A percentile compares a stretch with the other conserved stretches of the same genome.
These are phyloP conservation scores for Cokeromyces recurvatus DNA, from an alignment of 371 early-diverging fungal genomes.

Conservation along the genomic window DNA sequence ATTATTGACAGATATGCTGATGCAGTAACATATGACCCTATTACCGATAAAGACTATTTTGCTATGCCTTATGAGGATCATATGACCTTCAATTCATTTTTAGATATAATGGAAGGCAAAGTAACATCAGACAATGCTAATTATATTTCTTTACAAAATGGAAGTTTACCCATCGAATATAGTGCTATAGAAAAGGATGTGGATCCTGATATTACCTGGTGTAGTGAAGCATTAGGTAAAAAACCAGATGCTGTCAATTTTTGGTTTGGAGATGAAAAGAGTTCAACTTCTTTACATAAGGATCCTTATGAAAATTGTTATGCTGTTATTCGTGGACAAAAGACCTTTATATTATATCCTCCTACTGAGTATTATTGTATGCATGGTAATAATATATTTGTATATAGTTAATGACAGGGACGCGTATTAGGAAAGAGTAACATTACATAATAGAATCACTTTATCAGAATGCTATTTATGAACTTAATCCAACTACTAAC, in stretches of 20 bases:
- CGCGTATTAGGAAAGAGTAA: neutral
- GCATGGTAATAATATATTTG: slow-evolving; percentile 40
- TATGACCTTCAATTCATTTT: slow-evolving; percentile 55
- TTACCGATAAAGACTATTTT: slow-evolving; percentile 50
- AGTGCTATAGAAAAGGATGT: slow-evolving; percentile 52
- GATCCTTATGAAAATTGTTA: slow-evolving; percentile 82
- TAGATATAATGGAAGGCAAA: slow-evolving; percentile 40
- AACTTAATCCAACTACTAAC: slow-evolving; percentile 18
- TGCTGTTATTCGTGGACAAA: slow-evolving; percentile 65
- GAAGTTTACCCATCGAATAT: slow-evolving; percentile 58
- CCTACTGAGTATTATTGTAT: slow-evolving; percentile 67
- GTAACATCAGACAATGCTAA: slow-evolving; percentile 25
- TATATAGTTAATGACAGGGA: too few species aligned
- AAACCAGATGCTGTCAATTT: slow-evolving; percentile 76
- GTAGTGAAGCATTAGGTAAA: slow-evolving; percentile 59
- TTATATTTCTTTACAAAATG: slow-evolving; percentile 72
- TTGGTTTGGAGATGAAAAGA: slow-evolving; percentile 67
- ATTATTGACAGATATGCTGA: slow-evolving; percentile 67
- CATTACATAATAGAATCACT: slow-evolving; percentile 34
- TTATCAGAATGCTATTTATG: slow-evolving; percentile 56
- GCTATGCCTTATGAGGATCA: slow-evolving; percentile 61
- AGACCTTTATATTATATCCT: slow-evolving; percentile 68
- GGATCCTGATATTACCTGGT: slow-evolving; percentile 57
- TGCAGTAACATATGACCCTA: slow-evolving; percentile 52
- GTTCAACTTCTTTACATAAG: slow-evolving; percentile 71